Base-by-base conservation (phyloP, 345 rosid species). In the Pugionium cornutum region DNA sequence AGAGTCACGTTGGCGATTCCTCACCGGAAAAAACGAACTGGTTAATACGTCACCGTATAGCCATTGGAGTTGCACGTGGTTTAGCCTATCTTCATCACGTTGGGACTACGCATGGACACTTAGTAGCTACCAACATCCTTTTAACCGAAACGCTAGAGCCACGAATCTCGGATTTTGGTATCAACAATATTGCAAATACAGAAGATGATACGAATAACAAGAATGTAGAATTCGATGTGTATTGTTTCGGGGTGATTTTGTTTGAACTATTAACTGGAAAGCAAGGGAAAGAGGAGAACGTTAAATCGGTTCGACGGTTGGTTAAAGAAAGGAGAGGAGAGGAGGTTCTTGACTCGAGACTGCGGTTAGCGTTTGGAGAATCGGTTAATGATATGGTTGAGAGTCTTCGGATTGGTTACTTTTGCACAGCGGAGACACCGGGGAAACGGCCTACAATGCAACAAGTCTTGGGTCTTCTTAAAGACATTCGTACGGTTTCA, bases 1-100 rank as follows among this genome's bases (percentile, higher is more conserved):
- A 89, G 70, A 78, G 71, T 1, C 86, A 71, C 10, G 67, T 28
- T 4, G 66, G 65, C 27, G 37, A 68, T 5, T 64, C 81, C 4
- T 80, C 78, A 0, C 83, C 86, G 0, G 97, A 84, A 33, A 89
- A 86, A 57, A 67, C 83, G 2, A 80, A 81, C 42, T 92, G 97
- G 97, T 32, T 81, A 30, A 80, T 83, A 39, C 96, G 98, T 76
- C 94, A 89, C 73, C 89, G 87, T 27, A 80, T 92, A 0, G 96
- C 98, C 0, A 77, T 88, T 2, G 97, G 98, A 3, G 79, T 89
- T 42, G 96, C 98, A 0, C 97, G 98, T 7, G 98, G 94, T n/a
- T 76, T 92, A 4, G 96, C 91, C 10, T 92, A 89, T 51, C 90
- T 92, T 50, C 98, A 92, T 76, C 96, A 92, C 35, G 85, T 83